These are phyloP conservation scores for Suhomyces sp. DNA, from an alignment of 805 yeast genomes.

Conservation along the genomic window DNA sequence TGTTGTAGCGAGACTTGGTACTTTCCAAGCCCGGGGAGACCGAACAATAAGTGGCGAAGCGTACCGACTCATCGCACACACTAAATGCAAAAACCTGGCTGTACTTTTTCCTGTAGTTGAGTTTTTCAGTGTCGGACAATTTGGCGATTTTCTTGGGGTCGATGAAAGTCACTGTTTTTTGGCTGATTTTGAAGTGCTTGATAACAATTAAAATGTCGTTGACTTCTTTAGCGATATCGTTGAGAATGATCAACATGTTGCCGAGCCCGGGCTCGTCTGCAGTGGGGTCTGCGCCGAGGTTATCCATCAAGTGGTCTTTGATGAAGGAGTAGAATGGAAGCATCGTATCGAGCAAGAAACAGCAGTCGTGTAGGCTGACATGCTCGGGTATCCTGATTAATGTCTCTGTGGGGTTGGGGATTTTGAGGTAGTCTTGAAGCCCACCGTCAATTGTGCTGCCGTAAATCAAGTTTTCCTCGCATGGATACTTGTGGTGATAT, in stretches of 20 bases:
- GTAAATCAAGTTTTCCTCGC: conserved; percentile 22
- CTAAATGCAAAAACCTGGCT: conserved; percentile 22
- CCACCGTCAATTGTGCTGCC: conserved; percentile 40
- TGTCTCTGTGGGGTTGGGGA: conserved; percentile 21
- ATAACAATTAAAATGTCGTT: conserved; percentile 38
- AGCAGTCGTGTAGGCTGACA: conserved; percentile 35
- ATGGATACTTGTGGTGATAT: conserved; percentile 17
- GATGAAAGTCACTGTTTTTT: conserved; percentile 7
- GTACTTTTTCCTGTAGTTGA: conserved; percentile 13
- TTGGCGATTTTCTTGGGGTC: conserved; percentile 9
- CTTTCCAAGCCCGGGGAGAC: conserved; percentile 27
- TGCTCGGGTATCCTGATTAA: conserved; percentile 28
- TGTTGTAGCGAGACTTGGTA: conserved; percentile 22
- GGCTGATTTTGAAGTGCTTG: conserved; percentile 19
- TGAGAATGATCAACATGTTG: conserved; percentile 27
- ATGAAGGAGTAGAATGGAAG: conserved; percentile 34
- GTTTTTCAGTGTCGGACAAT: conserved; percentile 8
- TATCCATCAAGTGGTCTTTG: conserved; percentile 14
- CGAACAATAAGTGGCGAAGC: conserved; percentile 18
- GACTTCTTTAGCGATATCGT: conserved; percentile 26
- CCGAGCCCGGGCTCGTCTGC: conserved; percentile 3
- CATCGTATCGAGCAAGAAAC: conserved; percentile 31
- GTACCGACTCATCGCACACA: conserved; percentile 11
- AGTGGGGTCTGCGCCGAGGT: neutral
- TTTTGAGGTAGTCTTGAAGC: conserved; percentile 33